Conservation (phyloP, 495 filamentous ascomycete species). For the Neurospora sp. region DNA sequence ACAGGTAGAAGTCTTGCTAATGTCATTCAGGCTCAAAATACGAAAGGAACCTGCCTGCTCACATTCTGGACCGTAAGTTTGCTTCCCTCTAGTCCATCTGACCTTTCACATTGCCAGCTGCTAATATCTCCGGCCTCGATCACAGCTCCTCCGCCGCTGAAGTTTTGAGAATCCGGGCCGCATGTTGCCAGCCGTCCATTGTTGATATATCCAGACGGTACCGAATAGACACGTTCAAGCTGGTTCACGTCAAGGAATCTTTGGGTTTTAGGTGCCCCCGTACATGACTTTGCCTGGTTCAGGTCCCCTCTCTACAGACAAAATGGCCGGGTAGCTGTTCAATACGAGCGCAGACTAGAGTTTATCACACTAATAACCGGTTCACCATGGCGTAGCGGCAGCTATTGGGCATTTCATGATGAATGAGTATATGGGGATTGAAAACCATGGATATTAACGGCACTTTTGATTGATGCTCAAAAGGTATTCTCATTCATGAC, state of each 20-base stretch:
- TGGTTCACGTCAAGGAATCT: neutral
- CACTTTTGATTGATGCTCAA: conserved; percentile 16
- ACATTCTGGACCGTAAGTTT: conserved; percentile 66
- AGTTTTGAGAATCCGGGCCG: conserved; percentile 25
- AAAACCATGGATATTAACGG: neutral
- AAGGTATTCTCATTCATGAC: conserved; percentile 46
- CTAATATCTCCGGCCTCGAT: conserved; percentile 4
- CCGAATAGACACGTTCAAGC: neutral
- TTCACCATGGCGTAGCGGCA: neutral
- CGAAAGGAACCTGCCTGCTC: conserved; percentile 81
- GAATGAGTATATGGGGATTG: neutral
- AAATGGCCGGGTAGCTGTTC: neutral
- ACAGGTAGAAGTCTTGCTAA: conserved; percentile 16
- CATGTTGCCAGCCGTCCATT: neutral
- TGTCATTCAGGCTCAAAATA: conserved; percentile 71
- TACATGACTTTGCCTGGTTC: neutral
- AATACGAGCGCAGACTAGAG: neutral
- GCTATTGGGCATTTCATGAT: neutral
- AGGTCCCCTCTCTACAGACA: no score
- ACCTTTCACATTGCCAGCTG: neutral
- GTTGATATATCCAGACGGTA: neutral
- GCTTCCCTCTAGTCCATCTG: neutral
- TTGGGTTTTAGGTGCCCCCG: neutral
- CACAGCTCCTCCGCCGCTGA: conserved; percentile 34
- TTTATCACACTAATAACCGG: neutral